Percentiles rank a stretch among this genome's conserved stretches.
Conservation (phyloP, 305 asterid species). For the Galium porrigens region DNA sequence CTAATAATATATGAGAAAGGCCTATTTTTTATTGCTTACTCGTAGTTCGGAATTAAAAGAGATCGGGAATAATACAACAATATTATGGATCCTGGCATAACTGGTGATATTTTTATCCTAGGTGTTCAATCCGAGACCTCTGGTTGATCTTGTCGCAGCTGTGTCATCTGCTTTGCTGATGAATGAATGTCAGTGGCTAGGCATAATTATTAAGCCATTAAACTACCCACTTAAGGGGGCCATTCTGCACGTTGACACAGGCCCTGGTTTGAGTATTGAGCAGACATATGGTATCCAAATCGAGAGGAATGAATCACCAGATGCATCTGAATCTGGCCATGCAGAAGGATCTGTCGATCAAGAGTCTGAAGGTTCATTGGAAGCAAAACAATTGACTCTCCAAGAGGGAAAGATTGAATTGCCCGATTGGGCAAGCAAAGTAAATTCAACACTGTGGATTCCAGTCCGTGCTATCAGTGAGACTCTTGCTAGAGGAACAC, state of each 20-base stretch:
- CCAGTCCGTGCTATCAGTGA: slow-evolving; percentile 71
- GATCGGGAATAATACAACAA: neutral
- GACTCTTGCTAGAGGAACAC: slow-evolving; percentile 61
- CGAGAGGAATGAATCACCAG: slow-evolving; percentile 37
- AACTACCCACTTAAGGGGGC: slow-evolving; percentile 81
- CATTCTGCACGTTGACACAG: slow-evolving; percentile 69
- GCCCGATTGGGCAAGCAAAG: slow-evolving; percentile 85
- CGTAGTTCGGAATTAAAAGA: slow-evolving; percentile 3
- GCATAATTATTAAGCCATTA: slow-evolving; percentile 67
- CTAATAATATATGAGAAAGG: neutral
- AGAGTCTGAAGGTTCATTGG: slow-evolving; percentile 29
- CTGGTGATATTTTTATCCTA: slow-evolving; percentile 19
- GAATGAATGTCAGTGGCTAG: slow-evolving; percentile 92
- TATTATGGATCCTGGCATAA: slow-evolving; percentile 11
- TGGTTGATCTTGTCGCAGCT: slow-evolving; percentile 93
- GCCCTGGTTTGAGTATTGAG: slow-evolving; percentile 91
- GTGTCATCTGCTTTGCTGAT: slow-evolving; percentile 89
- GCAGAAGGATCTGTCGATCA: slow-evolving; percentile 17
- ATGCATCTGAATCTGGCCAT: slow-evolving; percentile 20
- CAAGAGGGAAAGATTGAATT: slow-evolving; percentile 57
- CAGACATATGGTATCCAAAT: slow-evolving; percentile 58
- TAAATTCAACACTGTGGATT: slow-evolving; percentile 74
- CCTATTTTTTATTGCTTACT: neutral
- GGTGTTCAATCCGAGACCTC: slow-evolving; percentile 86
- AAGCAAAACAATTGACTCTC: slow-evolving; percentile 40